Evolutionary conservation across 2,329 filamentous ascomycete genomes (phyloP).

Genomic region (Byssothecium circinans): DNA sequence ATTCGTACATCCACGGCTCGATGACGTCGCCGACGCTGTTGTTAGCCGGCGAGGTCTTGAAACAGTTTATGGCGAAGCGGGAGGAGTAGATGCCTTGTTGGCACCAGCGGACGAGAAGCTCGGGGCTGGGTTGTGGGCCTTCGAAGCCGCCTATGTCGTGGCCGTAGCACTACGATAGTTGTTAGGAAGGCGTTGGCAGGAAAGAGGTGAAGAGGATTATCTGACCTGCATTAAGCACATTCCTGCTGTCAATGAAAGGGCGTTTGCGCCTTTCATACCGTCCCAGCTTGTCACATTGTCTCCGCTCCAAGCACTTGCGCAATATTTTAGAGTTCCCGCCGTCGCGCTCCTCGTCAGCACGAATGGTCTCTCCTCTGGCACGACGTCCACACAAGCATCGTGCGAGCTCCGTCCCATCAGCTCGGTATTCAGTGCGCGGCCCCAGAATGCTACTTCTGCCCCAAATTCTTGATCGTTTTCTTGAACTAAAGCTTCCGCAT

Average conservation of each 20-base stretch:
- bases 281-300: slow-evolving; percentile 76
- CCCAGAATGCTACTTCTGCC: slow-evolving; percentile 67
- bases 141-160: slow-evolving; percentile 78
- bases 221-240: slow-evolving; percentile 65
- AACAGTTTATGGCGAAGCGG: slow-evolving; percentile 76
- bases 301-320: slow-evolving; percentile 72
- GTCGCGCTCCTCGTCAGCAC: slow-evolving; percentile 72
- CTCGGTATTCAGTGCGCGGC: slow-evolving; percentile 69
- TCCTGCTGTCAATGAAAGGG: slow-evolving; percentile 67
- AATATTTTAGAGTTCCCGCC: slow-evolving; percentile 69
- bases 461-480: slow-evolving; percentile 40
- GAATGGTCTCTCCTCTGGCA: slow-evolving; percentile 64
- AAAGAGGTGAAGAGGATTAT: neutral
- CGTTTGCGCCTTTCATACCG: slow-evolving; percentile 71
- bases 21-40: slow-evolving; percentile 72
- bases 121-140: slow-evolving; percentile 70
- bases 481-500: slow-evolving; percentile 39
- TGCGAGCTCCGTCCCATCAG: slow-evolving; percentile 71
- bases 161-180: slow-evolving; percentile 60
- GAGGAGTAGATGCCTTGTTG: slow-evolving; percentile 71
- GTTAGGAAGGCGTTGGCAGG: neutral
- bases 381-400: slow-evolving; percentile 63
- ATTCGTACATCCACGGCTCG: slow-evolving; percentile 76
- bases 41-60: slow-evolving; percentile 69
- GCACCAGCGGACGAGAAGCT: slow-evolving; percentile 72